Evolutionary conservation across 2,329 filamentous ascomycete genomes (phyloP).

Genomic region (Harringtonia lauricola): DNA sequence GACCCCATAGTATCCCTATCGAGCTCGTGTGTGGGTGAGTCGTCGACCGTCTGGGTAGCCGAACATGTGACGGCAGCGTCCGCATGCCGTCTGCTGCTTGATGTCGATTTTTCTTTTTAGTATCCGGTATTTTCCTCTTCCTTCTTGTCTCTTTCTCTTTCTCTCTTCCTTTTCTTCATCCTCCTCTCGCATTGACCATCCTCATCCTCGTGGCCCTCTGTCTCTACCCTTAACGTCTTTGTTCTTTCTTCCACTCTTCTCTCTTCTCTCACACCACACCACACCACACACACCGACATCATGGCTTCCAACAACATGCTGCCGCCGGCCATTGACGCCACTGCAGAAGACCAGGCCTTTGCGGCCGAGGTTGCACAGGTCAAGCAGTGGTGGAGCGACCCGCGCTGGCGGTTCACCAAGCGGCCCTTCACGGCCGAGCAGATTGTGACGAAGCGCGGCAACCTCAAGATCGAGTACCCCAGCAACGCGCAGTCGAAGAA

Average conservation of each 20-base stretch:
- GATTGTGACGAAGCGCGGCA: conserved; percentile 91
- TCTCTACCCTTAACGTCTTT: conserved; percentile 3
- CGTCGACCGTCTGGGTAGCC: conserved; percentile 5
- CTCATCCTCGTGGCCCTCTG: not conserved
- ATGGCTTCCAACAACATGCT: conserved; percentile 56
- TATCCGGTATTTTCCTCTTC: conserved; percentile 1
- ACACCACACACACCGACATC: conserved; percentile 16
- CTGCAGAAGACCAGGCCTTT: conserved; percentile 55
- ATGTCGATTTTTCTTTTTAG: conserved; percentile 1
- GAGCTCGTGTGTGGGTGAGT: not conserved
- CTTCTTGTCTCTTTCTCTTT: not conserved
- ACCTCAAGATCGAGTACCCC: conserved; percentile 81
- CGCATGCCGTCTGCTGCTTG: not conserved
- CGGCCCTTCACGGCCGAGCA: conserved; percentile 91
- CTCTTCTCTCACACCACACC: conserved; percentile 4
- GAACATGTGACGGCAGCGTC: conserved; percentile 11
- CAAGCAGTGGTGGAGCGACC: conserved; percentile 88
- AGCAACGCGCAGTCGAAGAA: conserved; percentile 88
- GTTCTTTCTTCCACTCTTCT: not conserved
- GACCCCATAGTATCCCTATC: no score
- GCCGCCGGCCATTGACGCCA: conserved; percentile 43
- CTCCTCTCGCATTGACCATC: conserved; percentile 4
- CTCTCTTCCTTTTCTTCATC: conserved; percentile 7
- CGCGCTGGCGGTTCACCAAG: conserved; percentile 87
- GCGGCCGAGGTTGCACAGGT: conserved; percentile 75